Evolutionary conservation across 495 filamentous ascomycete species (phyloP).

Genomic region (Hyaloscypha bicolor): DNA sequence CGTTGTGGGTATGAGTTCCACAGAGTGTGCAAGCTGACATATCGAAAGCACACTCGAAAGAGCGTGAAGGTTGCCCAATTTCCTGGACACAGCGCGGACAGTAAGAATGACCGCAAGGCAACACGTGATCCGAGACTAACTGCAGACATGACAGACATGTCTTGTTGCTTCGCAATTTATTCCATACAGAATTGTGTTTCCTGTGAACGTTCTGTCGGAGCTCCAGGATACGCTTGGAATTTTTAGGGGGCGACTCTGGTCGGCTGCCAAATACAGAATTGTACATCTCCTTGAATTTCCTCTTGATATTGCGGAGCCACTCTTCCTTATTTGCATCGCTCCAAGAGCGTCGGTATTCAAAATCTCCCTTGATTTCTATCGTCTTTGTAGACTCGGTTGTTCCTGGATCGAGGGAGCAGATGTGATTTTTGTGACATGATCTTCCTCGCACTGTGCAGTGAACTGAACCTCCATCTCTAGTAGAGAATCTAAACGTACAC

Average conservation of each 20-base stretch:
- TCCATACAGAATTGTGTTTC: not conserved
- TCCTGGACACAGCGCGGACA: constrained; percentile 45
- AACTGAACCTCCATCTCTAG: not conserved
- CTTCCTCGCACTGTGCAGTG: not conserved
- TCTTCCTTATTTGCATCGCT: not conserved
- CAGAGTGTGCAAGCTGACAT: not conserved
- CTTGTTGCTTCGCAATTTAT: not conserved
- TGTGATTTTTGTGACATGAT: not conserved
- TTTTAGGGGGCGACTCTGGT: not conserved
- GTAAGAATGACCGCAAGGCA: constrained; percentile 59
- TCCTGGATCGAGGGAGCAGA: not conserved
- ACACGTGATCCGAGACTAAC: constrained; percentile 49
- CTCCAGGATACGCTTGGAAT: not conserved
- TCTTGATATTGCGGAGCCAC: not conserved
- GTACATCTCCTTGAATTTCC: not conserved
- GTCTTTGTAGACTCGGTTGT: not conserved
- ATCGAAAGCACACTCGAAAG: not conserved
- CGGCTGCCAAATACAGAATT: not conserved
- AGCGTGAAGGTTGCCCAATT: constrained; percentile 21
- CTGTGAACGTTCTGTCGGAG: not conserved
- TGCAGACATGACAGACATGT: constrained; percentile 56
- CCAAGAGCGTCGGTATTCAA: not conserved
- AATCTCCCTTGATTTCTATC: not conserved
- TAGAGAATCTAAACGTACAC: not conserved
- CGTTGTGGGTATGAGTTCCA: constrained; percentile 14